Evolutionary conservation across 352 stramenopile species (phyloP).

Genomic region (Globisporangium acanthophoron): DNA sequence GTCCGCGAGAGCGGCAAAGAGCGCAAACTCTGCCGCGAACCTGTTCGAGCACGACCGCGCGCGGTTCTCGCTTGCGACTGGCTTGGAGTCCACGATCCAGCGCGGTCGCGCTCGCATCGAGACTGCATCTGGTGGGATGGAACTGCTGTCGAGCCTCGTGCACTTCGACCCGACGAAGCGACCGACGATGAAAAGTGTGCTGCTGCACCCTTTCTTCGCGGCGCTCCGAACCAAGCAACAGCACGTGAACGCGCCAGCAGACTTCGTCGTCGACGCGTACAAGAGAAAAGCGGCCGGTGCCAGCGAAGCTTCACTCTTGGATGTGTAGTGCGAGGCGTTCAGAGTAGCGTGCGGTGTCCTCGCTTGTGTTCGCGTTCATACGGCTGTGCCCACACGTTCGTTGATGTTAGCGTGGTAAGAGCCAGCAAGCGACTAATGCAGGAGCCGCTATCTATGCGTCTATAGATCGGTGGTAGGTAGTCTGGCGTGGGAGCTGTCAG

Average conservation of each 20-base stretch:
- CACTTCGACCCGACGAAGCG: conserved; percentile 54
- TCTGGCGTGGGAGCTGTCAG: neutral
- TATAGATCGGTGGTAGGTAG: neutral
- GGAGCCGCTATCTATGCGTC: conserved; percentile 11
- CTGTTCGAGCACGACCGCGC: conserved; percentile 40
- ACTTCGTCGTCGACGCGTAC: conserved; percentile 65
- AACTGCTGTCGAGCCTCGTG: conserved; percentile 47
- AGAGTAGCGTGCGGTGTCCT: neutral
- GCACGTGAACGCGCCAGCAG: conserved; percentile 12
- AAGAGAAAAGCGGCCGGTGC: conserved; percentile 4
- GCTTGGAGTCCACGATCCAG: conserved; percentile 42
- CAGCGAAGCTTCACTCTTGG: conserved; percentile 16
- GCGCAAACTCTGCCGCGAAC: conserved; percentile 14
- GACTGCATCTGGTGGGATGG: conserved; percentile 32
- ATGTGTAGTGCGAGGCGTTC: conserved; percentile 27
- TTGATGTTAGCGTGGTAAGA: neutral
- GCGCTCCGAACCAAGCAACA: conserved; percentile 19
- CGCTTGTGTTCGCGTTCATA: neutral
- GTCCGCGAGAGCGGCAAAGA: conserved; percentile 3
- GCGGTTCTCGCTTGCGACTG: conserved; percentile 42
- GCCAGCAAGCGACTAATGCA: neutral
- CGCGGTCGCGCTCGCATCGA: conserved; percentile 46
- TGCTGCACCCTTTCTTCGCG: conserved; percentile 58
- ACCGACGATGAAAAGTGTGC: conserved; percentile 60
- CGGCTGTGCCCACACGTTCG: neutral